These are phyloP conservation scores for Pyrenochaeta sp. DNA, from an alignment of 2,329 filamentous ascomycete genomes.

Conservation along the genomic window DNA sequence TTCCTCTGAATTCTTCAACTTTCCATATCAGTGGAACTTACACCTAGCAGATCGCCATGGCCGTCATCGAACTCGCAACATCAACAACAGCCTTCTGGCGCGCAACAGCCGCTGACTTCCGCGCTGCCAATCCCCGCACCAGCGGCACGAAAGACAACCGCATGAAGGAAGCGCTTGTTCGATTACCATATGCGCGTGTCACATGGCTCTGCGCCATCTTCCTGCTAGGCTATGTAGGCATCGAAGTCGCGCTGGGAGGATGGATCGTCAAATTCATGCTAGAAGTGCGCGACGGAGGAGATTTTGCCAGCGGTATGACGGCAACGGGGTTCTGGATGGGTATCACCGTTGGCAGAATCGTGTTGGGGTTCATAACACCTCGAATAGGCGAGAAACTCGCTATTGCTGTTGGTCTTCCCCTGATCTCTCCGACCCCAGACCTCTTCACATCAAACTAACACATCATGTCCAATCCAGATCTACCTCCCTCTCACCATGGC, in stretches of 20 bases:
- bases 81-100: slow-evolving; percentile 68
- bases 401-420: slow-evolving; percentile 48
- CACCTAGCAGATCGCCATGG: slow-evolving; percentile 57
- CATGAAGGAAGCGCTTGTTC: slow-evolving; percentile 60
- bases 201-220: slow-evolving; percentile 80
- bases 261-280: slow-evolving; percentile 89
- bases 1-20: not conserved
- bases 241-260: slow-evolving; percentile 77
- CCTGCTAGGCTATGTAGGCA: slow-evolving; percentile 79
- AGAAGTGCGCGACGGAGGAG: slow-evolving; percentile 70
- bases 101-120: slow-evolving; percentile 66
- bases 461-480: slow-evolving; percentile 42
- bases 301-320: slow-evolving; percentile 76
- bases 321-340: slow-evolving; percentile 87
- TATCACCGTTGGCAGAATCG: slow-evolving; percentile 74
- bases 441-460: no score
- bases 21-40: slow-evolving; percentile 1
- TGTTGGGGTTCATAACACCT: slow-evolving; percentile 79
- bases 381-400: slow-evolving; percentile 72
- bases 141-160: slow-evolving; percentile 56
- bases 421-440: not conserved
- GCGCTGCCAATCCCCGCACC: slow-evolving; percentile 57
- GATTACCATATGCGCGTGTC: slow-evolving; percentile 57
- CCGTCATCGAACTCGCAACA: slow-evolving; percentile 63
- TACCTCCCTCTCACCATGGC: slow-evolving; percentile 71